Conservation (phyloP, 257 asterid genomes). For the Nicotiana sylvestris region DNA sequence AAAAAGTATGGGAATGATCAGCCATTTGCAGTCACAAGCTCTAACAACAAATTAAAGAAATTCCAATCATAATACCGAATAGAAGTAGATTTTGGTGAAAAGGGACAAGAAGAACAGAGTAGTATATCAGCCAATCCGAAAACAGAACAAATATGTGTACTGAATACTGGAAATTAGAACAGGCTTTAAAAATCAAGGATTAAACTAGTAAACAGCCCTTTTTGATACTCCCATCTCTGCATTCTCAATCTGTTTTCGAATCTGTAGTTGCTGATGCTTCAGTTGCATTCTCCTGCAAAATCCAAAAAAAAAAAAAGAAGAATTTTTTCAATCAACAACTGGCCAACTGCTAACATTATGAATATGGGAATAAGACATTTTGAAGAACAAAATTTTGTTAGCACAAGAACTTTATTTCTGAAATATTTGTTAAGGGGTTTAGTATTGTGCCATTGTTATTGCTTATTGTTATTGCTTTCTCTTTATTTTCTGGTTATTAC, state of each 20-base stretch:
- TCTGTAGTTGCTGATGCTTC: conserved; percentile 27
- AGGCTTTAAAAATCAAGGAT: background rate
- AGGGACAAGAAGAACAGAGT: background rate
- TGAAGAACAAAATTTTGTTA: background rate
- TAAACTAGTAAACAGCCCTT: background rate
- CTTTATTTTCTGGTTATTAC: no score
- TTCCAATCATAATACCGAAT: background rate
- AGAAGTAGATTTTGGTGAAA: background rate
- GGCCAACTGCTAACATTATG: background rate
- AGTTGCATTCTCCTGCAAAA: conserved; percentile 35
- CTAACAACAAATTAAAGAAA: background rate
- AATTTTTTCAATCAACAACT: background rate
- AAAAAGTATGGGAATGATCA: background rate
- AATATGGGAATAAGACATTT: background rate
- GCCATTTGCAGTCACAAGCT: background rate
- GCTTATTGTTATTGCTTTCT: no score
- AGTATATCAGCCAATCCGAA: background rate
- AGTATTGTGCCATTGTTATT: no score
- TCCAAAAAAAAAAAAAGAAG: background rate
- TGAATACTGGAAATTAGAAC: background rate
- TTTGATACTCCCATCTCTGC: background rate
- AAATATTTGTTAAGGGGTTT: no score
- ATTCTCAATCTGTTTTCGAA: conserved; percentile 30
- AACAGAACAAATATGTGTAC: conserved; percentile 5
- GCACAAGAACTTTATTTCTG: background rate